These are phyloP conservation scores for Oryza officinalis DNA, from an alignment of 176 grass and related monocot species.

Conservation along the genomic window DNA sequence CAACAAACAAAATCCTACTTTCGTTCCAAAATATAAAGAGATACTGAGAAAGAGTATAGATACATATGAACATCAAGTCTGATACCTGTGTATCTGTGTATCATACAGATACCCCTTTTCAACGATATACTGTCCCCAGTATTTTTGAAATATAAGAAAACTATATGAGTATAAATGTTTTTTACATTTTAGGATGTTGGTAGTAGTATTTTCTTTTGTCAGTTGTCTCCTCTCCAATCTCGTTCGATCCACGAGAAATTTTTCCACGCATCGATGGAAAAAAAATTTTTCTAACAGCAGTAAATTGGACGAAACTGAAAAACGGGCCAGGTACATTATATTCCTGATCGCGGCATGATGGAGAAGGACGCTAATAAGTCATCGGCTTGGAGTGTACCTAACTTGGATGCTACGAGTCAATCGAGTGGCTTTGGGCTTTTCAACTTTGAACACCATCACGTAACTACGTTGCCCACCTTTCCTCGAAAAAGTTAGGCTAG, in stretches of 20 bases:
- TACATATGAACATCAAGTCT: too few species aligned
- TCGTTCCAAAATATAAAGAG: too few species aligned
- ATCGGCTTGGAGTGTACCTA: not conserved
- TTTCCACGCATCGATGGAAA: not conserved
- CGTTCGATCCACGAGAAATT: not conserved
- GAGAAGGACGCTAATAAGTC: not conserved
- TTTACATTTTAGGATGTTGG: too few species aligned
- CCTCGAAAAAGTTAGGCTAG: conserved; percentile 25
- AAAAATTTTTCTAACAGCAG: too few species aligned
- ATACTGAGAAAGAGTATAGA: too few species aligned
- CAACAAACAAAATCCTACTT: too few species aligned
- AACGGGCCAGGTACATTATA: not conserved
- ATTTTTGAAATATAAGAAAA: too few species aligned
- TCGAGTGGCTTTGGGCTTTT: not conserved
- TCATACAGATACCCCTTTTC: too few species aligned
- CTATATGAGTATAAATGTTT: too few species aligned
- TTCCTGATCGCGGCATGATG: not conserved
- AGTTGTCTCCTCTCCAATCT: fast-evolving
- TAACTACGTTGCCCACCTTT: conserved; percentile 1
- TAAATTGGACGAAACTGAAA: not conserved
- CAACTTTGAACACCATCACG: not conserved
- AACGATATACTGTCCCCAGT: too few species aligned
- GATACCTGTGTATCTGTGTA: too few species aligned
- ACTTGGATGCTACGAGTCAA: conserved; percentile 45
- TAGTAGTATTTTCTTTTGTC: too few species aligned